phyloP scores from a whole-genome alignment of 2,329 filamentous ascomycete species.

The Phyllosticta citribraziliensis region DNA sequence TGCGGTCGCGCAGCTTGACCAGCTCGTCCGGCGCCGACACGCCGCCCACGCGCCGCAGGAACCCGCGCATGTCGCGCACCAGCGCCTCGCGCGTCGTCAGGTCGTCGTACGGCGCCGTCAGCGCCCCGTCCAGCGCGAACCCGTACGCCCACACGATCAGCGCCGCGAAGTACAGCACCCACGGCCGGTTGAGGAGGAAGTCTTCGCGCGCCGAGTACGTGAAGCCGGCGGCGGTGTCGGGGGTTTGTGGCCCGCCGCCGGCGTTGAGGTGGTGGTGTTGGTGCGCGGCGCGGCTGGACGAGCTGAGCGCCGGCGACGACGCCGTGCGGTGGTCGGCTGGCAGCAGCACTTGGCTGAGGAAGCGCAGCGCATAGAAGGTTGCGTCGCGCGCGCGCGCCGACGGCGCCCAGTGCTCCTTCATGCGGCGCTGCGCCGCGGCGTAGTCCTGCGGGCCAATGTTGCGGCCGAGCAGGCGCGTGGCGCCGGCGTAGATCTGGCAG shows the following conservation, averaged over 20 bases:
- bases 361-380: conserved; percentile 83
- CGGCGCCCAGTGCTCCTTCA: conserved; percentile 84
- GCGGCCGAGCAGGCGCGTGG: conserved; percentile 73
- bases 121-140: conserved; percentile 76
- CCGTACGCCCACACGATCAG: conserved; percentile 95
- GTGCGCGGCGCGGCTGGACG: neutral
- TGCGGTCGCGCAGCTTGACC: conserved; percentile 62
- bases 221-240: conserved; percentile 18
- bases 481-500: conserved; percentile 88
- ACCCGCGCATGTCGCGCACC: conserved; percentile 68
- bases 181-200: conserved; percentile 79
- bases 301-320: neutral
- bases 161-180: conserved; percentile 89
- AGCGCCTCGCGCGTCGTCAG: conserved; percentile 56
- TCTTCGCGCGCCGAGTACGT: conserved; percentile 78
- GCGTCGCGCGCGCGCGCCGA: conserved; percentile 82
- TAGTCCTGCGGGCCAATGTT: conserved; percentile 77
- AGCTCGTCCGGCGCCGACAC: conserved; percentile 70
- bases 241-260: conserved; percentile 18
- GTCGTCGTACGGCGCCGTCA: conserved; percentile 38
- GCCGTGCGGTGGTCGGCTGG: conserved; percentile 38
- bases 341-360: conserved; percentile 74
- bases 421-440: conserved; percentile 65
- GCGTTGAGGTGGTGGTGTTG: conserved; percentile 6
- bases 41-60: conserved; percentile 61